These are phyloP conservation scores for Globisporangium cylindrosporum DNA, from an alignment of 352 stramenopile genomes.

Conservation along the genomic window DNA sequence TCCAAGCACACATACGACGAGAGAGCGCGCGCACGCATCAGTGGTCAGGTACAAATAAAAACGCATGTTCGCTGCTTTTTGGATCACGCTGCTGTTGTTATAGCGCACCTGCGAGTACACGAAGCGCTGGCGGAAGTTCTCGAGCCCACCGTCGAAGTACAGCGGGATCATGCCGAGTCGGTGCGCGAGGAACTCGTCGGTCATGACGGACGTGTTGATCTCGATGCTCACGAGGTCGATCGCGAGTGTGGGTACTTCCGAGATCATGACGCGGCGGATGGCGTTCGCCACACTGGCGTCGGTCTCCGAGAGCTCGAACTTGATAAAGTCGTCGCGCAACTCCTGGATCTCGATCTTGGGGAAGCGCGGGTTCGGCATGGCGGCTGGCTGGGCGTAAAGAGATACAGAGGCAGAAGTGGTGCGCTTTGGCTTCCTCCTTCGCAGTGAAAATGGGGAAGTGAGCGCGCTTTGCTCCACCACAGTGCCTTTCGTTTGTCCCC, in stretches of 20 bases:
- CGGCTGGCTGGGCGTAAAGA: neutral
- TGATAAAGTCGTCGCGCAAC: conserved; percentile 94
- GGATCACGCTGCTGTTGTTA: neutral
- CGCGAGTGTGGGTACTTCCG: conserved; percentile 96
- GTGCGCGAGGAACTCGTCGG: conserved; percentile 99
- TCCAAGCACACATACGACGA: neutral
- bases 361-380: conserved; percentile 85
- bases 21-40: neutral
- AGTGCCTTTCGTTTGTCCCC: neutral
- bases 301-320: conserved; percentile 97
- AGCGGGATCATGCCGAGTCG: conserved; percentile 97
- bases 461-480: neutral
- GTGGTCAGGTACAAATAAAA: neutral
- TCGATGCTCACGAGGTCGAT: conserved; percentile 99
- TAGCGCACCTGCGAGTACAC: conserved; percentile 60
- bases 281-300: conserved; percentile 97
- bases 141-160: conserved; percentile 79
- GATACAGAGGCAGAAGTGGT: neutral
- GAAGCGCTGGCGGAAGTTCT: conserved; percentile 90
- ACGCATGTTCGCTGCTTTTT: neutral
- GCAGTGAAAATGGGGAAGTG: conserved; percentile 17
- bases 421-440: conserved; percentile 6
- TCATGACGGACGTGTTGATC: conserved; percentile 97
- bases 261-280: conserved; percentile 97
- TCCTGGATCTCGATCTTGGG: conserved; percentile 95